These are phyloP conservation scores for Fusarium sp. DNA, from an alignment of 2,329 filamentous ascomycete species.

Conservation along the genomic window DNA sequence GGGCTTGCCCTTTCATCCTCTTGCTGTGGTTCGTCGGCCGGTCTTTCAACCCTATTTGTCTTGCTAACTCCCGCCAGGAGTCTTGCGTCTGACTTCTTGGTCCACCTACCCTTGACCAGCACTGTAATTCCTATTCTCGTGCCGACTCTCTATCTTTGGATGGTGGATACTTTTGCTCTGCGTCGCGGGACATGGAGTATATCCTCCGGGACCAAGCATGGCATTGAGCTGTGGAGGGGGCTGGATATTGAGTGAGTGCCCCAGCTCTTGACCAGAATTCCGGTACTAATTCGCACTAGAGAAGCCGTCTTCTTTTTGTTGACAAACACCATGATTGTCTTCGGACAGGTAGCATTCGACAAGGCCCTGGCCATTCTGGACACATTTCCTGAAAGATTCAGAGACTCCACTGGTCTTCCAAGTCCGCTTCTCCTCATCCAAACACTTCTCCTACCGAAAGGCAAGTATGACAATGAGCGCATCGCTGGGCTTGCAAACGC, in stretches of 20 bases:
- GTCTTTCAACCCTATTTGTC: not conserved
- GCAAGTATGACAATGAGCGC: conserved; percentile 67
- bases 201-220: conserved; percentile 74
- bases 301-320: conserved; percentile 80
- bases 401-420: conserved; percentile 56
- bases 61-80: conserved; percentile 61
- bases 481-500: conserved; percentile 70
- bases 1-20: conserved; percentile 75
- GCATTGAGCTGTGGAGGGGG: conserved; percentile 70
- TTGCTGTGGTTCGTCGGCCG: conserved; percentile 49
- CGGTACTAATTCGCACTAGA: not conserved
- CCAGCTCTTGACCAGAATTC: rapidly evolving
- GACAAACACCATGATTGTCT: conserved; percentile 77
- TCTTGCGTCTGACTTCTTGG: conserved; percentile 72
- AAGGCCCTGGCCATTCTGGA: conserved; percentile 74
- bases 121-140: conserved; percentile 70
- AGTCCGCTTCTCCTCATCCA: conserved; percentile 64
- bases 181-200: conserved; percentile 79
- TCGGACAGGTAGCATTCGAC: conserved; percentile 76
- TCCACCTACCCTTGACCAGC: conserved; percentile 68
- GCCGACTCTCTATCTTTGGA: conserved; percentile 78
- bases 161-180: conserved; percentile 77
- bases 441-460: conserved; percentile 60
- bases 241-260: conserved; percentile 71
- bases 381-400: conserved; percentile 70